Evolutionary conservation across 345 rosid genomes (phyloP), one percentile per base, ranked within the genome.

Genomic region (Microcos paniculata): DNA sequence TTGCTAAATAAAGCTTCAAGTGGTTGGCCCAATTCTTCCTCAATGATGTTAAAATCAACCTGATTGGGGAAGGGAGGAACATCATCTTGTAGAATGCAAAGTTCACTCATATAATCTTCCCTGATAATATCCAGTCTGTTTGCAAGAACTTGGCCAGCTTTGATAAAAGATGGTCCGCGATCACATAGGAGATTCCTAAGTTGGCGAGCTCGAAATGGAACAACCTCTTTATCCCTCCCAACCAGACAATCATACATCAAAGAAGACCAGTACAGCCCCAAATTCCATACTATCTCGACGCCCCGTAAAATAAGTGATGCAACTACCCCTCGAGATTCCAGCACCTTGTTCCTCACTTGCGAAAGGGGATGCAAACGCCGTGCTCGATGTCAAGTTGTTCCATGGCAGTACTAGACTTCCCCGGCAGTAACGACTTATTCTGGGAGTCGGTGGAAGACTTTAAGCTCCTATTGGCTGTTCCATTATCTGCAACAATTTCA

Each of bases 131-230:
- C 99, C 59, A 98, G 98, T 77, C 99, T 87, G 82, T 88, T 95
- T 45, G 99, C 99, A 74, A 95, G 92, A 77, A 95, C 94, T 92
- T 95, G 99, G 19, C 99, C 99, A 18, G 96, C 99, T 87, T 95
- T 95, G 81, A 95, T 93, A 81, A 95, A 93, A 6, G 99, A 95
- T 82, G 99, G 93, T 66, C 99, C 99, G 77, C 93, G 85, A 86
- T 95, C 86, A 70, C 99, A 95, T 88, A 95, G 76, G 24, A 95
- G 89, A 84, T 93, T 91, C 78, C 99, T 88, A 66, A 95, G 97
- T 87, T 95, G 99, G 35, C 93, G 84, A 76, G 99, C 99, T 76
- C 98, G 97, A 63, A 80, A 87, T 0, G 98, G 92, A 73, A 95
- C 99, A 15, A 95, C 97, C 80, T 92, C 98, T 76, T 91, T 80